phyloP scores from a whole-genome alignment of 2,329 filamentous ascomycete genomes.

The Ophiostoma triangulosporum region DNA sequence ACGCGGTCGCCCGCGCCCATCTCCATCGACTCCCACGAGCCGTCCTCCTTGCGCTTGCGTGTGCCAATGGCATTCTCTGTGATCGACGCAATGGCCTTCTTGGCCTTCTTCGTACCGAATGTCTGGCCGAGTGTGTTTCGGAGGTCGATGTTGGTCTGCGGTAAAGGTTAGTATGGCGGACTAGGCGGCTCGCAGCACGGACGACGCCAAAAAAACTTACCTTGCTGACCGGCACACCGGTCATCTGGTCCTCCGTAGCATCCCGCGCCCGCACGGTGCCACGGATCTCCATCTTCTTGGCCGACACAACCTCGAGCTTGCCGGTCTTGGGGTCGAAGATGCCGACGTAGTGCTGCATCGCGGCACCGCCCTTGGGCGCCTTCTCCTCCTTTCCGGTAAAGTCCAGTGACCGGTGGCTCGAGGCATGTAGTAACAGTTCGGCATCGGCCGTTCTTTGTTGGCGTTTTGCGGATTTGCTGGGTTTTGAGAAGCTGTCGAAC shows the following conservation, averaged over 20 bases:
- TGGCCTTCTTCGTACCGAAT: slow-evolving; percentile 77
- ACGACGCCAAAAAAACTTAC: slow-evolving; percentile 16
- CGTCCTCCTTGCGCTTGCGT: slow-evolving; percentile 29
- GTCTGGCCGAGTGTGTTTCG: slow-evolving; percentile 59
- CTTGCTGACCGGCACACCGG: slow-evolving; percentile 23
- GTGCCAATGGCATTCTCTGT: slow-evolving; percentile 54
- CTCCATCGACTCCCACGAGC: slow-evolving; percentile 21
- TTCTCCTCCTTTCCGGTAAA: slow-evolving; percentile 45
- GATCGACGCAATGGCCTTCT: slow-evolving; percentile 57
- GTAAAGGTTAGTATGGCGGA: background rate
- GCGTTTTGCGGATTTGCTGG: slow-evolving; percentile 18
- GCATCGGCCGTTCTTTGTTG: slow-evolving; percentile 20
- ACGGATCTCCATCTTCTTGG: slow-evolving; percentile 49
- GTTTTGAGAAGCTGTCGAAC: slow-evolving; percentile 36
- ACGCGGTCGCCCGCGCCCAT: slow-evolving; percentile 35
- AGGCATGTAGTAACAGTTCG: slow-evolving; percentile 45
- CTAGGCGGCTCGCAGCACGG: background rate
- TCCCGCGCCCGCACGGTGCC: slow-evolving; percentile 43
- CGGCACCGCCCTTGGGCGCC: slow-evolving; percentile 24
- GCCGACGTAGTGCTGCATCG: slow-evolving; percentile 51
- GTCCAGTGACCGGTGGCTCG: slow-evolving; percentile 41
- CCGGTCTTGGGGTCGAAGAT: slow-evolving; percentile 48
- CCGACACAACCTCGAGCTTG: slow-evolving; percentile 46
- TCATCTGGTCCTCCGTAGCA: slow-evolving; percentile 32
- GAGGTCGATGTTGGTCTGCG: slow-evolving; percentile 44